Base-by-base conservation (phyloP, 2,329 filamentous ascomycete species). In the Tolypocladium endophyticum region DNA sequence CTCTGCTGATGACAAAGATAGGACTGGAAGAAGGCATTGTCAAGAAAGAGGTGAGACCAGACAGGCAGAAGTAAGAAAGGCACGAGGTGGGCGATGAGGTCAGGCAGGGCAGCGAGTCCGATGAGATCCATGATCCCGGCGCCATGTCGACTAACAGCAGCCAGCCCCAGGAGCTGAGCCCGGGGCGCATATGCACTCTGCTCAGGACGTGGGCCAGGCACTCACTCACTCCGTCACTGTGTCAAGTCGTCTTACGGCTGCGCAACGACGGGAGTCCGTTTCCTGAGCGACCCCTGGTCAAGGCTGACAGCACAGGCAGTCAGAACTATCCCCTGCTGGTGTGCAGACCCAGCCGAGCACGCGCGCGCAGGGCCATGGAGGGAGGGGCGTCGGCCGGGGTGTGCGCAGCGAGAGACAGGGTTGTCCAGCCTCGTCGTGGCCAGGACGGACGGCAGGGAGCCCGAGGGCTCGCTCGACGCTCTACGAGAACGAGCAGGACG, bases 1-100 rank as follows among this genome's bases (percentile, higher is more conserved):
- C 35, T 53, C 58, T n/a, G 60, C 58, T n/a, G 60, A 60, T 56
- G 61, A 59, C 61, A 57, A 61, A 61, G 58, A 60, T 57, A 45
- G 58, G 57, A 60, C 57, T 38, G 54, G 55, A 57, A 50, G 36
- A 55, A 35, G 61, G 43, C 58, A 62, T 59, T 60, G 57, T 60
- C 56, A 45, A 57, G 55, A 55, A 57, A 16, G 43, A 56, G 41
- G 53, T 54, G 56, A 61, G 54, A 60, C 35, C 25, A 23, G 36
- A n/a, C 47, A 59, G 60, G 60, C 57, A 55, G 57, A 59, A 61
- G 58, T 43, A 58, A 57, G 39, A 57, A 45, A 57, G 28, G 28
- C 39, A 30, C n/a, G 28, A 25, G 36, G 54, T 47, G 55, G 55
- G 55, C 30, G 55, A 57, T 57, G 55, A 57, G 55, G 55, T 30